phyloP scores from a whole-genome alignment of 345 rosid genomes.

The Turnera subulata region DNA sequence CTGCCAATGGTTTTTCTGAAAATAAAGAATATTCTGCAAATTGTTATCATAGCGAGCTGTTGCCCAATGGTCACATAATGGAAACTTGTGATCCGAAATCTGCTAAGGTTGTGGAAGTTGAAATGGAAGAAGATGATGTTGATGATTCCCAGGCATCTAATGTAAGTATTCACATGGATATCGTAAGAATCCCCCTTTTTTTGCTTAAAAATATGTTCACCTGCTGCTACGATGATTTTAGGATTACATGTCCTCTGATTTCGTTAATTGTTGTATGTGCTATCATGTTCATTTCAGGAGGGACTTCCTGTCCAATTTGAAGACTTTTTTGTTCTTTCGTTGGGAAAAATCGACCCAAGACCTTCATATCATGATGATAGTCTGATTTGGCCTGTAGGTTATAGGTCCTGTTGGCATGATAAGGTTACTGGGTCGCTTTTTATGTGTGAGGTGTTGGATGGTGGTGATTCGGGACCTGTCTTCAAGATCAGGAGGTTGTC shows the following conservation, averaged over 20 bases:
- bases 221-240: too few species aligned
- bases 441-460: slow-evolving; percentile 75
- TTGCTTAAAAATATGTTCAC: too few species aligned
- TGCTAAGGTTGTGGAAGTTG: slow-evolving; percentile 40
- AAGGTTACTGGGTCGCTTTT: slow-evolving; percentile 89
- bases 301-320: slow-evolving; percentile 84
- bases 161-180: too few species aligned
- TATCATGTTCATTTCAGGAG: slow-evolving; percentile 48
- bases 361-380: slow-evolving; percentile 68
- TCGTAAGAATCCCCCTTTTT: too few species aligned
- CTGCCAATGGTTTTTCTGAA: slow-evolving; percentile 50
- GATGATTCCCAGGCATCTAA: slow-evolving; percentile 31
- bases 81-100: slow-evolving; percentile 30
- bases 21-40: slow-evolving; percentile 41
- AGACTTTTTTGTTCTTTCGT: slow-evolving; percentile 81
- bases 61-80: slow-evolving; percentile 34
- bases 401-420: slow-evolving; percentile 96
- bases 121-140: slow-evolving; percentile 33
- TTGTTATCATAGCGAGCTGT: slow-evolving; percentile 39
- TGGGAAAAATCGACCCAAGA: slow-evolving; percentile 72
- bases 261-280: slow-evolving; percentile 9
- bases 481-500: slow-evolving; percentile 79
- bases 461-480: slow-evolving; percentile 82
- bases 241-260: slow-evolving; percentile 14
- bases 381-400: slow-evolving; percentile 77